Base-by-base conservation (phyloP, 345 rosid genomes). In the Carallia brachiata region DNA sequence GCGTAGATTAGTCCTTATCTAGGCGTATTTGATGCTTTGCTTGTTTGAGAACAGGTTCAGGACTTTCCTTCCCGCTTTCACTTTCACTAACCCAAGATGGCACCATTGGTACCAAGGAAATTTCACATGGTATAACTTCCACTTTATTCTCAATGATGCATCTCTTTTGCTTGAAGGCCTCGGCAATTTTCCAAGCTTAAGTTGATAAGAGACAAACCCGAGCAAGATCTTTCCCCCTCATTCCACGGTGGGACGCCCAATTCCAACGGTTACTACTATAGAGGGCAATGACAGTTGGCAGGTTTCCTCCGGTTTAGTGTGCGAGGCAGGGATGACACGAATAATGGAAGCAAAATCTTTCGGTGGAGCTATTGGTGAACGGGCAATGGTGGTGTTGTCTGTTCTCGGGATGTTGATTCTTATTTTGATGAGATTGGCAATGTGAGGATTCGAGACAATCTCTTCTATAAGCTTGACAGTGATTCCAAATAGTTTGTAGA, bases 401-500 rank as follows among this genome's bases (percentile, higher is more conserved):
- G 52, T 19, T 36, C 73, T 70, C 31, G 70, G 62, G 27, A 6
- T 58, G 62, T 5, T 58, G 52, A 62, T 62, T 27, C 52, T 60
- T 44, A 69, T 64, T 48, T 31, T 48, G 39, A 15, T 44, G 67
- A 15, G 10, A 28, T 19, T 13, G 97, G 88, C 78, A 85, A 83
- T 66, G 86, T 91, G 97, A 90, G 92, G 67, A 69, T 90, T 34
- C 88, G 86, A 2, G 92, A 97, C 32, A 81, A 83, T 77, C 97
- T 95, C 52, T 95, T 90, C 65, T 90, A 79, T 77, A 92, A 95
- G 75, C 87, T 90, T 5, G 99, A 95, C 53, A 77, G 78, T 60
- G 82, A 81, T 12, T 90, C 97, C 58, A 92, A 82, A 65, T 97
- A 95, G 81, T 92, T 84, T 4, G 90, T 92, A 70, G 97, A 90